Evolutionary conservation across 345 rosid species (phyloP).

Genomic region (Xanthoceras sorbifolium): DNA sequence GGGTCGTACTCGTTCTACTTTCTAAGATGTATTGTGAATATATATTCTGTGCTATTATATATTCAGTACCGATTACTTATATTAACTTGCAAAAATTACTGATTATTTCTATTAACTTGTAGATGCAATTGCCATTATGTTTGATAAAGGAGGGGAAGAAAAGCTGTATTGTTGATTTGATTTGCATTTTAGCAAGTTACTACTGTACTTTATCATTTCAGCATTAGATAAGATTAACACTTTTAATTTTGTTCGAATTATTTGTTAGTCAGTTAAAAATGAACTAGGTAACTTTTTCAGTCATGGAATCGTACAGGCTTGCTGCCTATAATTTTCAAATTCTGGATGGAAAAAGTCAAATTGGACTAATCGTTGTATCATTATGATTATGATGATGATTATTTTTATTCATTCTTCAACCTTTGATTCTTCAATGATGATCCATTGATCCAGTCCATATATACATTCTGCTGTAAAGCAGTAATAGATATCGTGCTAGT

Average conservation of each 20-base stretch:
- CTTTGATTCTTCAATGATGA: neutral
- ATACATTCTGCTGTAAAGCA: neutral
- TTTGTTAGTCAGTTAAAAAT: neutral
- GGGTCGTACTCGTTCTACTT: neutral
- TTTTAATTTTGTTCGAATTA: neutral
- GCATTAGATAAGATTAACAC: neutral
- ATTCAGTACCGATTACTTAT: neutral
- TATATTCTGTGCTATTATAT: neutral
- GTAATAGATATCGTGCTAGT: neutral
- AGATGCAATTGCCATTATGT: neutral
- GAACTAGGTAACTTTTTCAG: neutral
- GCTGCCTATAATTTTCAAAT: neutral
- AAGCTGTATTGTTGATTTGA: neutral
- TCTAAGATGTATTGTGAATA: neutral
- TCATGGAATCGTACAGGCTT: neutral
- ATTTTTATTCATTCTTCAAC: neutral
- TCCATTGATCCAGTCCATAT: neutral
- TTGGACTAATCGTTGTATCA: neutral
- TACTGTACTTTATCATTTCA: neutral
- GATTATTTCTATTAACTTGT: neutral
- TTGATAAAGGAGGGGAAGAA: neutral
- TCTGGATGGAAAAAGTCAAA: neutral
- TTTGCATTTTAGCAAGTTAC: neutral
- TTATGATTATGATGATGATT: neutral
- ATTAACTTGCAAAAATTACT: neutral